These are phyloP conservation scores for Arthroderma sp. DNA, from an alignment of 2,329 filamentous ascomycete species.

Conservation along the genomic window DNA sequence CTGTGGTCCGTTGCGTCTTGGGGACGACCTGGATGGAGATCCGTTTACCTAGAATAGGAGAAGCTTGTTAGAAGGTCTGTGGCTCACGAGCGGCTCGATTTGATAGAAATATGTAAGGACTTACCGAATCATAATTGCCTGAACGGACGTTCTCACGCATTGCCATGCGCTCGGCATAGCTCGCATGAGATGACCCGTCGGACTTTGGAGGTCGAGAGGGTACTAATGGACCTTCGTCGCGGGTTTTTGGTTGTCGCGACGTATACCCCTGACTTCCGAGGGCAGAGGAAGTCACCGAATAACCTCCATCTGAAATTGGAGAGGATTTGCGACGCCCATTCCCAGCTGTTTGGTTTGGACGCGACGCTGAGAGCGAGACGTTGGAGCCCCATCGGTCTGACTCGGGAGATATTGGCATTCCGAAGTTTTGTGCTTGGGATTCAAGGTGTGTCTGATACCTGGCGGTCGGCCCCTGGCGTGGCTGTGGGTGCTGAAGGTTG, in stretches of 20 bases:
- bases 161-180: constrained; percentile 29
- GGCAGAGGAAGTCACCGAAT: constrained; percentile 30
- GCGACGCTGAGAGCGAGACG: constrained; percentile 24
- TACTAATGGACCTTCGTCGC: constrained; percentile 46
- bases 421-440: constrained; percentile 44
- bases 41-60: constrained; percentile 10
- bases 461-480: constrained; percentile 47
- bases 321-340: constrained; percentile 26
- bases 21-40: constrained; percentile 19
- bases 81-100: neutral
- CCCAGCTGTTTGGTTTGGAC: constrained; percentile 19
- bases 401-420: constrained; percentile 25
- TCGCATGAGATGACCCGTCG: constrained; percentile 22
- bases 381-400: constrained; percentile 36
- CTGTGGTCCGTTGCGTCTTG: constrained; percentile 20
- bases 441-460: constrained; percentile 50
- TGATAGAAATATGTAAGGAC: constrained; percentile 4
- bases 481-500: constrained; percentile 52
- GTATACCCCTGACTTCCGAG: constrained; percentile 25
- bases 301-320: constrained; percentile 34
- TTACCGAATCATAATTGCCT: constrained; percentile 17
- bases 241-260: constrained; percentile 40
- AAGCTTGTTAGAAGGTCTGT: neutral
- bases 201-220: constrained; percentile 36
- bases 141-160: constrained; percentile 19